Base-by-base conservation (phyloP, 2,329 filamentous ascomycete genomes). In the Cryphonectria japonica region DNA sequence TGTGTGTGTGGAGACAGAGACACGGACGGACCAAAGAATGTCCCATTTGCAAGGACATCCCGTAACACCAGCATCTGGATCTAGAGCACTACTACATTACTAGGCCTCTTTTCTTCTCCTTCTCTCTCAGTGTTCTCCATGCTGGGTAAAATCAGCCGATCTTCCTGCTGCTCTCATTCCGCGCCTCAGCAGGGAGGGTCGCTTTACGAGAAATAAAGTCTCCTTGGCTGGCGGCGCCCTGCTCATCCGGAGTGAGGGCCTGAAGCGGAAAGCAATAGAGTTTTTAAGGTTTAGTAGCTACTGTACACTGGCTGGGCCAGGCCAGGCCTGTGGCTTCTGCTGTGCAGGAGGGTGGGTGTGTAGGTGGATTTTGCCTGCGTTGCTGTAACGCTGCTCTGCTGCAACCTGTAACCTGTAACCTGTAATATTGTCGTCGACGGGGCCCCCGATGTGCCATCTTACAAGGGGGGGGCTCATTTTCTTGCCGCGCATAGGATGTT, bases 211-310 rank as follows among this genome's bases (percentile, higher is more conserved):
- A 43, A 19, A 46, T 1, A 22, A n/a, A 50, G 9, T 9, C 7
- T 11, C 46, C 46, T 11, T 22, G 19, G 19, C 43, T 16, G 43
- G 16, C 43, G 19, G 43, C 43, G 16, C 43, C 22, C 46, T n/a
- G 16, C 22, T 50, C 46, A 3, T 22, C 22, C 46, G 22, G 46
- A n/a, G 7, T 0, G 19, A 19, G 22, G 8, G 46, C 46, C 46
- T n/a, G 19, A 9, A 50, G 46, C n/a, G 34, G 43, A 67, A 57
- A 64, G 37, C 67, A 63, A 39, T 71, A 29, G 37, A 29, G 22
- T 54, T 66, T 63, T 66, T 66, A 71, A 69, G 63, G 63, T 71
- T 71, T 71, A 66, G 67, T 71, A 69, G 62, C 54, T 66, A 66
- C 52, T 57, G 61, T 54, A 37, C 57, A 50, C 46, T 11, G 46